A percentile compares a stretch with the other conserved stretches of the same genome.
Evolutionary conservation across 352 stramenopile species (phyloP).

Genomic region (Blastocystis sp.): DNA sequence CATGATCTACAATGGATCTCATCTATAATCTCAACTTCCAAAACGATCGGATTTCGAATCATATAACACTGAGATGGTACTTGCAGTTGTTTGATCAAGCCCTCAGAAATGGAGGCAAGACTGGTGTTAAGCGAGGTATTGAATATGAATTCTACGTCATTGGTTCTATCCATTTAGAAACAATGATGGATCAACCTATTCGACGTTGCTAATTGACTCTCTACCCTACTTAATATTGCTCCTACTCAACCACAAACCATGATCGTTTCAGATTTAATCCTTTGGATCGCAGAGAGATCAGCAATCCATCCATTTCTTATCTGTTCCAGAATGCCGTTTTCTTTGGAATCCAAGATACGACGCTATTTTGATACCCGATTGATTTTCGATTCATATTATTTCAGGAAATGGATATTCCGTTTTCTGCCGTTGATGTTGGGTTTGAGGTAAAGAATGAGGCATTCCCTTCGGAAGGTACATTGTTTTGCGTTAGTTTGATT

Average conservation of each 20-base stretch:
- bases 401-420: neutral
- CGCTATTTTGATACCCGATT: too few species aligned
- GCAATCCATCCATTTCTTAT: neutral
- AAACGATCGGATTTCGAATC: neutral
- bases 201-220: neutral
- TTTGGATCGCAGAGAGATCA: neutral
- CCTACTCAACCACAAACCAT: neutral
- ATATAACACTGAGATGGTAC: neutral
- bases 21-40: neutral
- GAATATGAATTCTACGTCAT: neutral
- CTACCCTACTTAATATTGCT: neutral
- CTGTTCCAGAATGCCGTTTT: too few species aligned
- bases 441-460: neutral
- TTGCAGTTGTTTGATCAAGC: neutral
- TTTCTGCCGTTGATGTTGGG: constrained; percentile 7
- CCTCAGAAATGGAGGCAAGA: constrained; percentile 1
- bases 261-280: neutral
- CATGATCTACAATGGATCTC: neutral
- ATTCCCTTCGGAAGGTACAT: constrained; percentile 2
- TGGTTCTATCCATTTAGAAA: neutral
- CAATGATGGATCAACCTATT: neutral
- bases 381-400: too few species aligned
- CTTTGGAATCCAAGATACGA: too few species aligned
- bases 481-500: neutral
- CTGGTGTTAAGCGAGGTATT: neutral